Conservation (phyloP, 192 early-diverging fungal species). For the Podila epigama region DNA sequence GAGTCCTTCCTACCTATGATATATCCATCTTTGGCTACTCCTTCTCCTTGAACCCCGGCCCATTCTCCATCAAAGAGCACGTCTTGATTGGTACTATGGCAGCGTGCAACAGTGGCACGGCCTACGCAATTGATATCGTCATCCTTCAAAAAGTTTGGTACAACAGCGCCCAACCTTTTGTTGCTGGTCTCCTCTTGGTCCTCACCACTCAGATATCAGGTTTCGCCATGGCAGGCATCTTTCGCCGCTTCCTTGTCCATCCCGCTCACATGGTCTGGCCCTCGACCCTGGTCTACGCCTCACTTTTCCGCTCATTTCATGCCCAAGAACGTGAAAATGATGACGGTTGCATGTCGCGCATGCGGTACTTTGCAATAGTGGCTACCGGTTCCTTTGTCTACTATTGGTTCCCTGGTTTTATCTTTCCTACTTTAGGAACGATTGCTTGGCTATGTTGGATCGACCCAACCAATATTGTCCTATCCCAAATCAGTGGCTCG, state of each 20-base stretch:
- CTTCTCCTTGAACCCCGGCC: slow-evolving; percentile 57
- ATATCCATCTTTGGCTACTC: slow-evolving; percentile 51
- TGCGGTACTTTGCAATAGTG: slow-evolving; percentile 63
- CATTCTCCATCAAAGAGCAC: slow-evolving; percentile 66
- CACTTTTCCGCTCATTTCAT: slow-evolving; percentile 78
- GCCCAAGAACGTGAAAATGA: slow-evolving; percentile 8
- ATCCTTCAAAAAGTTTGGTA: slow-evolving; percentile 57
- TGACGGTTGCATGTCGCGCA: slow-evolving; percentile 41
- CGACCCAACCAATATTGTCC: slow-evolving; percentile 33
- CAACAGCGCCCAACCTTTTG: slow-evolving; percentile 53
- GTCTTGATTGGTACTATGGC: slow-evolving; percentile 59
- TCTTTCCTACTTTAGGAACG: slow-evolving; percentile 49
- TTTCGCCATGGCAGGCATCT: slow-evolving; percentile 71
- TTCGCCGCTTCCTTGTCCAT: slow-evolving; percentile 78
- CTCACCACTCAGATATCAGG: slow-evolving; percentile 60
- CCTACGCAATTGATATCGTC: slow-evolving; percentile 59
- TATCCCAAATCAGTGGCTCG: slow-evolving; percentile 45
- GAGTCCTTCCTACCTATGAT: slow-evolving; percentile 20
- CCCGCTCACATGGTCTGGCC: slow-evolving; percentile 89
- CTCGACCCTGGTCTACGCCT: slow-evolving; percentile 67
- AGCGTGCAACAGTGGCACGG: slow-evolving; percentile 43
- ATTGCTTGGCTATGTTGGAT: slow-evolving; percentile 58
- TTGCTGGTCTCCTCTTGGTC: slow-evolving; percentile 53
- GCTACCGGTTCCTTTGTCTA: slow-evolving; percentile 56
- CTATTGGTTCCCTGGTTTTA: slow-evolving; percentile 59